phyloP scores from a whole-genome alignment of 164 flowering plant genomes.

The Saururus chinensis region DNA sequence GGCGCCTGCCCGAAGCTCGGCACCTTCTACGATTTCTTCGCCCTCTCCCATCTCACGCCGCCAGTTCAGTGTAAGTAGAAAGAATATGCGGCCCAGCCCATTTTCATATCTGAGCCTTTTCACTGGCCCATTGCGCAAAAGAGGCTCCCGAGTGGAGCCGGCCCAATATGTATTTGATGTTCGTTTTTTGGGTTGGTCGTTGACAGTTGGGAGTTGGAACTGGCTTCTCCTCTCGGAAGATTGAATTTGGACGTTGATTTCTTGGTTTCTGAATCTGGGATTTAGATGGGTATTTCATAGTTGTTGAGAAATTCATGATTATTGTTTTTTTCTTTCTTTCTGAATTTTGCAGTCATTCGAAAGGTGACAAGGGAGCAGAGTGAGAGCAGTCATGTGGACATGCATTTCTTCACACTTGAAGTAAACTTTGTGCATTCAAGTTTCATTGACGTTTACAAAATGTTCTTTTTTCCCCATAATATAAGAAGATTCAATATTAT shows the following conservation, averaged over 20 bases:
- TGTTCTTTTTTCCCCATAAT: not conserved
- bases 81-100: too few species aligned
- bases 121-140: too few species aligned
- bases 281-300: not conserved
- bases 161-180: too few species aligned
- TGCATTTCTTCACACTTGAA: slow-evolving; percentile 66
- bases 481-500: not conserved
- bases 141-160: too few species aligned
- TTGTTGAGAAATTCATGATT: not conserved
- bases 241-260: not conserved
- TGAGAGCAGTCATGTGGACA: slow-evolving; percentile 37
- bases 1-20: slow-evolving; percentile 71
- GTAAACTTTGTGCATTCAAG: slow-evolving; percentile 27
- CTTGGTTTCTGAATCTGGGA: not conserved
- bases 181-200: too few species aligned
- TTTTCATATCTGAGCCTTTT: too few species aligned
- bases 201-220: too few species aligned
- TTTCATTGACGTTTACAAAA: not conserved
- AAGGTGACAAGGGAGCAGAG: slow-evolving; percentile 32
- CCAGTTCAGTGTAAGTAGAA: slow-evolving; percentile 65
- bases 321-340: not conserved
- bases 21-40: slow-evolving; percentile 90
- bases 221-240: not conserved
- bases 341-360: slow-evolving; percentile 52
- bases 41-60: slow-evolving; percentile 85